phyloP scores from a whole-genome alignment of 345 rosid genomes.

The Rhodomyrtus tomentosa region DNA sequence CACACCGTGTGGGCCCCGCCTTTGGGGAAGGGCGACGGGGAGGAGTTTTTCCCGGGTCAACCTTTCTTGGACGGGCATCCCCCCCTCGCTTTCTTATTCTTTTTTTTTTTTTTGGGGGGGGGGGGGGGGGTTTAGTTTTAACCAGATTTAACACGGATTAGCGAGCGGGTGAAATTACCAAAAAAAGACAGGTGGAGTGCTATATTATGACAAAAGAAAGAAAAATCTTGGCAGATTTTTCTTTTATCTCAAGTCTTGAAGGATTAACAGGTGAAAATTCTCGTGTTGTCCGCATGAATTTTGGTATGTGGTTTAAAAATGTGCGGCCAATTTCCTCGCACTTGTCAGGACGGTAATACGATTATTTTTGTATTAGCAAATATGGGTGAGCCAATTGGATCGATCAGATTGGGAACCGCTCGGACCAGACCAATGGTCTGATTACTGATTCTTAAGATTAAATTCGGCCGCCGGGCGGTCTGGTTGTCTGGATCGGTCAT shows the following conservation, averaged over 20 bases:
- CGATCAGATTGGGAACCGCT: too few species aligned
- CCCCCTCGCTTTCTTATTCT: too few species aligned
- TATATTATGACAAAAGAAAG: background rate
- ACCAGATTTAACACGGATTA: background rate
- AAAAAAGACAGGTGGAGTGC: background rate
- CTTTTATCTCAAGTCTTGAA: background rate
- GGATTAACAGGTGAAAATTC: too few species aligned
- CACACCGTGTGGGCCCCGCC: background rate
- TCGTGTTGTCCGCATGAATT: too few species aligned
- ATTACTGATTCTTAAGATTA: too few species aligned
- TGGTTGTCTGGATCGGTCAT: too few species aligned
- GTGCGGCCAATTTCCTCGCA: fast-evolving
- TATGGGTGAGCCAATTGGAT: too few species aligned
- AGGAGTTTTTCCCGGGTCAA: background rate
- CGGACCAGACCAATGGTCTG: too few species aligned
- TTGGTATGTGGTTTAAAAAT: background rate
- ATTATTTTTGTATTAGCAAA: fast-evolving
- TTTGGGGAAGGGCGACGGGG: background rate
- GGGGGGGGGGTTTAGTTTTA: background rate
- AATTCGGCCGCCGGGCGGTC: too few species aligned
- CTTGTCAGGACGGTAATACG: background rate
- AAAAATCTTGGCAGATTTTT: too few species aligned
- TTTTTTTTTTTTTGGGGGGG: background rate
- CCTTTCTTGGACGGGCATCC: background rate
- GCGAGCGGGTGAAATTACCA: background rate